These are phyloP conservation scores for Ceratocystis cubensis DNA, from an alignment of 2,329 filamentous ascomycete species.

Conservation along the genomic window DNA sequence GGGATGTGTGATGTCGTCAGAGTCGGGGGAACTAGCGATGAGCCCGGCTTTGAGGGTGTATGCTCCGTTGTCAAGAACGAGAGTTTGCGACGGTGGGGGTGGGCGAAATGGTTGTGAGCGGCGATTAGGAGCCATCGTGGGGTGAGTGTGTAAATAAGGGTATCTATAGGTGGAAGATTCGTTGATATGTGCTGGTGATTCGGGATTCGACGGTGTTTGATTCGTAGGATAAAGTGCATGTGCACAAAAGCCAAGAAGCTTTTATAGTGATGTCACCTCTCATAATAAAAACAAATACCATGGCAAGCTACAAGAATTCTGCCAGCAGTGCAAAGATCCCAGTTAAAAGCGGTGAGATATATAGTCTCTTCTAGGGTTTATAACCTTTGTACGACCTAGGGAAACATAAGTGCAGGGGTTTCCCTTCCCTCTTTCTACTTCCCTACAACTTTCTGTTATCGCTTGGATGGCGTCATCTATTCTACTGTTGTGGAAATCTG, in stretches of 20 bases:
- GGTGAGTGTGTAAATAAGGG: neutral
- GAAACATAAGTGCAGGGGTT: too few relatives aligned
- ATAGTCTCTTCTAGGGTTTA: neutral
- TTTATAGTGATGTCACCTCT: neutral
- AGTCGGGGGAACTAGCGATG: slow-evolving; percentile 34
- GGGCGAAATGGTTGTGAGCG: slow-evolving; percentile 43
- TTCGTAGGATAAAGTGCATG: neutral
- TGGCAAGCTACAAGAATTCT: neutral
- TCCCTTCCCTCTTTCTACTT: neutral
- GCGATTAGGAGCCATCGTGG: slow-evolving; percentile 34
- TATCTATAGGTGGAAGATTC: too few relatives aligned
- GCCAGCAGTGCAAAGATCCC: neutral
- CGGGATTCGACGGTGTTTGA: neutral
- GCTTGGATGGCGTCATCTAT: neutral
- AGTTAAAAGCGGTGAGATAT: neutral
- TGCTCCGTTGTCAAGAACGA: slow-evolving; percentile 88
- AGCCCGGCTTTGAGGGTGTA: slow-evolving; percentile 86
- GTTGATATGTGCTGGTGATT: too few relatives aligned
- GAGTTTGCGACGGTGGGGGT: slow-evolving; percentile 49
- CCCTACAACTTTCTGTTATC: neutral
- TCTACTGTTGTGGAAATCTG: neutral
- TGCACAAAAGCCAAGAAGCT: neutral
- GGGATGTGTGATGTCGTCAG: slow-evolving; percentile 29
- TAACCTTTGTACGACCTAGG: too few relatives aligned
- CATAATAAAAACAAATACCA: neutral